These are phyloP conservation scores for Anthracocystis walkeri DNA, from an alignment of 1,284 basidiomycete genomes.

Conservation along the genomic window DNA sequence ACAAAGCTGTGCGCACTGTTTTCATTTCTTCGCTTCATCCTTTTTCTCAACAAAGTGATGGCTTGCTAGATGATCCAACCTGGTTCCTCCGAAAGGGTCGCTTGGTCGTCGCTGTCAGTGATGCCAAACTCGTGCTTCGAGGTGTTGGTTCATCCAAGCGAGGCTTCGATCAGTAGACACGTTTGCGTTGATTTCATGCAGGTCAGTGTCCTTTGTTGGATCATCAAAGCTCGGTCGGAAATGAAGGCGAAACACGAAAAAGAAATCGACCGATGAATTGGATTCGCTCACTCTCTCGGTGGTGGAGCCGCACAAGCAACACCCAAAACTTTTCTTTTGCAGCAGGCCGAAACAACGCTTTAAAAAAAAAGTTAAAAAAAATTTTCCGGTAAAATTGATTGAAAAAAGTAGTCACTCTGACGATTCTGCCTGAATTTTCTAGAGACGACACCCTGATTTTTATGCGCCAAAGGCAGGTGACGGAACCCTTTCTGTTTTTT, in stretches of 20 bases:
- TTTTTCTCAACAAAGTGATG: too few species aligned
- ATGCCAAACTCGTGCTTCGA: too few species aligned
- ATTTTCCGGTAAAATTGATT: background rate
- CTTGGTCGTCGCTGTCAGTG: too few species aligned
- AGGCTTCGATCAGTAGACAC: background rate
- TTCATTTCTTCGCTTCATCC: too few species aligned
- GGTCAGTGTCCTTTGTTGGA: background rate
- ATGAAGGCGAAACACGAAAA: background rate
- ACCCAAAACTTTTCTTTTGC: background rate
- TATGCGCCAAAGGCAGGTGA: background rate
- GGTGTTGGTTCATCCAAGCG: conserved; percentile 1
- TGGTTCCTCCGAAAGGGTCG: too few species aligned
- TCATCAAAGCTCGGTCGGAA: background rate
- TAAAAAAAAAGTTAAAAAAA: background rate
- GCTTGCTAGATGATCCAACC: too few species aligned
- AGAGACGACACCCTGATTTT: conserved; percentile 3
- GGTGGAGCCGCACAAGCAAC: background rate
- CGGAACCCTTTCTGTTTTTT: background rate
- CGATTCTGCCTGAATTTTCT: conserved; percentile 2
- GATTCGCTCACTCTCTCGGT: background rate
- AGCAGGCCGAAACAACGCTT: background rate
- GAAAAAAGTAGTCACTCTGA: conserved; percentile 14
- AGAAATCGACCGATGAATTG: background rate
- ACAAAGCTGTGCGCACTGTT: too few species aligned
- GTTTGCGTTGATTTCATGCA: too few species aligned